Percentiles rank a stretch among this genome's conserved stretches.
Conservation (phyloP, 768 basidiomycete species). For the Leccinum broughii region DNA sequence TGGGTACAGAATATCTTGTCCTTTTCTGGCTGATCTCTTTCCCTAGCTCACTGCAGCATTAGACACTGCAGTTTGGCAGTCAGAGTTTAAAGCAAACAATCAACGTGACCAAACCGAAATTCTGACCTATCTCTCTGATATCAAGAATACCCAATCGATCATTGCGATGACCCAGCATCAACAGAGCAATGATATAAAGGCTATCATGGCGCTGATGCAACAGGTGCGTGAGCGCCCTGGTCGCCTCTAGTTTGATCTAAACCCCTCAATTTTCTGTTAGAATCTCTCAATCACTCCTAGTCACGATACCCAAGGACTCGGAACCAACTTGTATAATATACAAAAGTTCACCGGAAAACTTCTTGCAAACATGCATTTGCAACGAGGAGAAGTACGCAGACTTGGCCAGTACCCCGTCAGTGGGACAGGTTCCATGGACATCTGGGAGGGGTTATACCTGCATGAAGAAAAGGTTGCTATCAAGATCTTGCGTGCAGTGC, state of each 20-base stretch:
- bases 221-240: constrained; percentile 31
- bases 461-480: constrained; percentile 56
- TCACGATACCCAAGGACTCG: constrained; percentile 42
- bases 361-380: constrained; percentile 50
- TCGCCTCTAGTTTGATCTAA: not conserved
- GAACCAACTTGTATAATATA: constrained; percentile 50
- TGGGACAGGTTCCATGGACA: constrained; percentile 54
- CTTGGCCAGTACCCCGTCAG: constrained; percentile 50
- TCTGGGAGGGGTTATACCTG: constrained; percentile 56
- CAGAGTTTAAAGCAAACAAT: constrained; percentile 39
- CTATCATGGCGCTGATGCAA: constrained; percentile 54
- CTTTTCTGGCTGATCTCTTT: constrained; percentile 8
- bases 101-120: constrained; percentile 47
- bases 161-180: constrained; percentile 35
- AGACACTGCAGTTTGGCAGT: constrained; percentile 51
- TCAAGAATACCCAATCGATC: constrained; percentile 42
- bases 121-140: constrained; percentile 43
- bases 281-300: constrained; percentile 21
- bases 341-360: constrained; percentile 47
- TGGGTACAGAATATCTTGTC: constrained; percentile 17
- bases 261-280: constrained; percentile 22
- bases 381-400: constrained; percentile 52
- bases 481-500: constrained; percentile 54
- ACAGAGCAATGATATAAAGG: constrained; percentile 36
- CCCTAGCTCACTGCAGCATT: constrained; percentile 45